Evolutionary conservation across 805 yeast species (phyloP), one percentile per base, ranked within the genome.

Genomic region (Monosporozyma servazzii): DNA sequence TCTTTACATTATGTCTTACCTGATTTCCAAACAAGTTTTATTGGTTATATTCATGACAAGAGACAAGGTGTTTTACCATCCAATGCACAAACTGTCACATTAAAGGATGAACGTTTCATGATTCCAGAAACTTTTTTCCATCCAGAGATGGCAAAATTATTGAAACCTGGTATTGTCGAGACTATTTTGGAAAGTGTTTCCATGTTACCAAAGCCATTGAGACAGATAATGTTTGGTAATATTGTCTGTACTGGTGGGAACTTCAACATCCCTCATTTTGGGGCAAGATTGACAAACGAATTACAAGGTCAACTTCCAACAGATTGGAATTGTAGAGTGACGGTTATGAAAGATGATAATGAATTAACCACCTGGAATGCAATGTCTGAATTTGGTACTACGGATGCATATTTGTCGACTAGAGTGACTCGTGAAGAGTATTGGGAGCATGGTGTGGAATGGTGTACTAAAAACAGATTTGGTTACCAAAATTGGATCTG

Each of bases 121-220:
- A 79, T 86, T 2, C 96, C 98, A 0, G 99, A 93, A 63, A 73
- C 87, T 1, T 72, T 86, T 36, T 90, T 88, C 66, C 89, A 84
- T 58, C 99, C 99, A 0, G 86, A 82, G 54, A 81, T 87, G 51
- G 75, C 86, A 0, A 88, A 87, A 13, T 72, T 91, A 31, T 78
- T 82, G 56, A 83, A 89, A 58, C 81, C 91, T 0, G 97, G 96
- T 13, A 67, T 95, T 20, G 77, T 84, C 0, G 85, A 81, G 53
- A 74, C 85, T 0, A 78, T 88, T 2, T 78, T 83, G 43, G 88
- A 87, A 53, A 72, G 86, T 29, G 72, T 93, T 5, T 73, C 77
- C 60, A 71, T 81, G 15, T 75, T 86, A 33, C 96, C 97, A 0
- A 88, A 81, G 55, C 75, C 84, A 4, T 64, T 83, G 2, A 70